Base-by-base conservation (phyloP, 371 early-diverging fungal genomes). In the Mucor indicus region DNA sequence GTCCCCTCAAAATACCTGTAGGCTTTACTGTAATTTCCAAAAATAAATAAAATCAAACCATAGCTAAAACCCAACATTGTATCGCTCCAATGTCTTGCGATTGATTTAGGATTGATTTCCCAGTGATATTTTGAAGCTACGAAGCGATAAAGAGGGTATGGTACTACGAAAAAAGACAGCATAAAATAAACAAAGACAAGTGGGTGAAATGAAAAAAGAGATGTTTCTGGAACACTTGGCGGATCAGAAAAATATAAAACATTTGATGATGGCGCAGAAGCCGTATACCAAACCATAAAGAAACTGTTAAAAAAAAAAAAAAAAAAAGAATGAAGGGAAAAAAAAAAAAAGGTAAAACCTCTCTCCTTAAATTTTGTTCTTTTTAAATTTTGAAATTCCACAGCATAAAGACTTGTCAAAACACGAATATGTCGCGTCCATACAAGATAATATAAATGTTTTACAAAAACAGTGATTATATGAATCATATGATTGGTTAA, bases 11-110 rank as follows among this genome's bases (percentile, higher is more conserved):
- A 27, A 4, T 33, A 33, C 35, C 35, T 60, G n/a, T 9, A 33
- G 4, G 35, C n/a, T 33, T 13, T 5, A 13, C 10, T 33, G 60
- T 91, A 91, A 64, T 87, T 87, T 20, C 91, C 91, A 74, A 89
- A 78, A 13, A 84, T 79, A 64, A 91, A 91, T 8, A 91, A 54
- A 10, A 89, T 60, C n/a, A 78, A 66, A 3, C 79, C 69, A 56
- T 85, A 87, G 0, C 77, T 55, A 10, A 85, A 57, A 0, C 78
- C 82, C 15, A 69, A 50, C 24, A 83, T 54, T 6, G 80, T 16
- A 55, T 88, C 86, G 50, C 81, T 81, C 58, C 78, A 87, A 40
- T 84, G 85, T 19, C 84, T 69, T 13, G 80, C 79, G 5, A 77
- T 60, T 16, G 80, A 70, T 49, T 88, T 87, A 4, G 62, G 53